A percentile compares a stretch with the other conserved stretches of the same genome.
Conservation (phyloP, 2,329 filamentous ascomycete species). For the Fusarium phyllophilum region DNA sequence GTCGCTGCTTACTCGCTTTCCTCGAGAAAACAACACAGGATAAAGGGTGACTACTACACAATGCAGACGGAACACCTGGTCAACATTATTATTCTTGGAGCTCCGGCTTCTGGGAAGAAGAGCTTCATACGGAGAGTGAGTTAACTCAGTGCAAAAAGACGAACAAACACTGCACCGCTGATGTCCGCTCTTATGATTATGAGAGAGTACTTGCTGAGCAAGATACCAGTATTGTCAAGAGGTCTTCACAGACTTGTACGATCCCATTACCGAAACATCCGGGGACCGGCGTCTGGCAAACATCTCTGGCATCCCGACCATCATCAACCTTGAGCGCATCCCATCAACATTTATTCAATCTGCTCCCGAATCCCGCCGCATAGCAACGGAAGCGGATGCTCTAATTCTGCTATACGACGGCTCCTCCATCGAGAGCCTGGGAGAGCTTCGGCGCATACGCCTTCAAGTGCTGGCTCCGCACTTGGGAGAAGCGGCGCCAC, state of each 20-base stretch:
- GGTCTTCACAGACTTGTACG: conserved; percentile 29
- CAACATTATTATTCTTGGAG: conserved; percentile 34
- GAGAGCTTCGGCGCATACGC: conserved; percentile 24
- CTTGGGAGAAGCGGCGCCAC: conserved; percentile 6
- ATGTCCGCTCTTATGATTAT: neutral
- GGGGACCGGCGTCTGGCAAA: conserved; percentile 22
- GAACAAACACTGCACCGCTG: neutral
- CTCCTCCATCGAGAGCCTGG: conserved; percentile 7
- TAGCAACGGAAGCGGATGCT: conserved; percentile 25
- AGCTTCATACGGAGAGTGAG: conserved; percentile 36
- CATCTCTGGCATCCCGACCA: conserved; percentile 16
- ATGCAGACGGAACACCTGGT: conserved; percentile 21
- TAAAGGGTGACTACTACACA: neutral
- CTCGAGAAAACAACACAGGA: neutral
- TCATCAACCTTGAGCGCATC: conserved; percentile 29
- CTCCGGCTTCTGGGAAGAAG: conserved; percentile 28
- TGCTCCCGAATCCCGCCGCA: conserved; percentile 6
- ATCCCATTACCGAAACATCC: conserved; percentile 30
- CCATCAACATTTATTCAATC: conserved; percentile 24
- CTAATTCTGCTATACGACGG: conserved; percentile 33
- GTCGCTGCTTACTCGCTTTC: neutral
- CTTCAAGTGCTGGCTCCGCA: conserved; percentile 14
- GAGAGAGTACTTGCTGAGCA: neutral
- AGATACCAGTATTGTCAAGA: conserved; percentile 32
- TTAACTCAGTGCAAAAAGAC: neutral